Conservation (phyloP, 208 protist genomes). For the Leishmania major region DNA sequence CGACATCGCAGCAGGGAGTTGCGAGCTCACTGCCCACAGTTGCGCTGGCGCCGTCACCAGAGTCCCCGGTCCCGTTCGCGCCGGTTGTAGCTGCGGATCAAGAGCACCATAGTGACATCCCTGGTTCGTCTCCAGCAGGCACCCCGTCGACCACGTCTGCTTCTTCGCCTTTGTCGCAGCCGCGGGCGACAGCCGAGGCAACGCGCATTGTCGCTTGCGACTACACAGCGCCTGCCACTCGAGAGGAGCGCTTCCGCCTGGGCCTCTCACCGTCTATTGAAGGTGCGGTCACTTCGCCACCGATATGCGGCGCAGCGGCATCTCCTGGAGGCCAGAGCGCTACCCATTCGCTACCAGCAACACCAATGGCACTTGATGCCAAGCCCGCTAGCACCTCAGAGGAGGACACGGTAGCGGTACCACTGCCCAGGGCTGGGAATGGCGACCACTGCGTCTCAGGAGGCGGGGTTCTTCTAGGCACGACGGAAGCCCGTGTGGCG, state of each 20-base stretch:
- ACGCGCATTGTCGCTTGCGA: not conserved
- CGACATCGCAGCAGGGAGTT: not conserved
- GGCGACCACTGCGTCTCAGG: not conserved
- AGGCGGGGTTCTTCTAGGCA: not conserved
- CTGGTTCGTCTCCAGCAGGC: not conserved
- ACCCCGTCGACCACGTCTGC: not conserved
- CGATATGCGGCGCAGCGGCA: not conserved
- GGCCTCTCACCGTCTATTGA: not conserved
- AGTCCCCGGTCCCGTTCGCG: not conserved
- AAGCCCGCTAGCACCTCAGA: not conserved
- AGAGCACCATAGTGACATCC: not conserved
- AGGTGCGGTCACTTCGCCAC: not conserved
- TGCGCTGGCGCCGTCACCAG: not conserved
- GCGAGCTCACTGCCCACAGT: not conserved
- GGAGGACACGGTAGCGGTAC: not conserved
- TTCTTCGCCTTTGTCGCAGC: not conserved
- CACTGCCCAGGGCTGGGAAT: not conserved
- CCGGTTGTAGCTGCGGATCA: not conserved
- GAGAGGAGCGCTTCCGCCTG: not conserved
- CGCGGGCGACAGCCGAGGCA: not conserved
- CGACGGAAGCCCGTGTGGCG: not conserved
- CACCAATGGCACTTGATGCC: not conserved
- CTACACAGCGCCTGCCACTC: not conserved
- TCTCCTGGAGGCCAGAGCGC: not conserved
- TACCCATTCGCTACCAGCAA: too few relatives aligned